Evolutionary conservation across 2,329 filamentous ascomycete species (phyloP).

Genomic region (Phyllachora maydis): DNA sequence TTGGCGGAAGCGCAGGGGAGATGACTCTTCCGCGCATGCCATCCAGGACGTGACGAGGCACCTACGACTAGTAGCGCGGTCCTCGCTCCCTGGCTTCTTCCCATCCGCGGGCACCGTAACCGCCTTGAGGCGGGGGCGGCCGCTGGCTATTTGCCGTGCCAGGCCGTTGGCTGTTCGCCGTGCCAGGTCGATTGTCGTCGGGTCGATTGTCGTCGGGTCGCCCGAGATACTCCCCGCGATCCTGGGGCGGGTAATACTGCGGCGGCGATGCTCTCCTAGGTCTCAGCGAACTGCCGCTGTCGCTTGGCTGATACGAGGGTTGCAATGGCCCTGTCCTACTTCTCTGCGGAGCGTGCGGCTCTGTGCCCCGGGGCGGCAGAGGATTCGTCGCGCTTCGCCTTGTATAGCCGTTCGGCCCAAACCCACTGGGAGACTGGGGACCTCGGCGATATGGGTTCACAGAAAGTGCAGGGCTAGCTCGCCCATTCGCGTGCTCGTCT

Average conservation of each 20-base stretch:
- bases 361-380: slow-evolving; percentile 6
- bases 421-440: slow-evolving; percentile 6
- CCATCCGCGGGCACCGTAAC: slow-evolving; percentile 7
- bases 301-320: slow-evolving; percentile 5
- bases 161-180: slow-evolving; percentile 3
- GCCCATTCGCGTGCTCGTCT: slow-evolving; percentile 6
- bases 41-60: too few relatives aligned
- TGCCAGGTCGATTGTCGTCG: slow-evolving; percentile 2
- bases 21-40: too few relatives aligned
- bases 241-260: slow-evolving; percentile 1
- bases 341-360: slow-evolving; percentile 9
- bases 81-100: slow-evolving; percentile 7
- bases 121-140: slow-evolving; percentile 2
- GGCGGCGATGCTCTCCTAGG: slow-evolving; percentile 1
- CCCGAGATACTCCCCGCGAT: slow-evolving; percentile 1
- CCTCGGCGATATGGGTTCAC: slow-evolving; percentile 6
- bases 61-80: too few relatives aligned
- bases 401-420: slow-evolving; percentile 6
- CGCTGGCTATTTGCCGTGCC: slow-evolving; percentile 3
- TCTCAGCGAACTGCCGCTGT: slow-evolving; percentile 5
- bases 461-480: slow-evolving; percentile 12
- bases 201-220: slow-evolving; percentile 3
- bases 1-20: too few relatives aligned
- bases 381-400: slow-evolving; percentile 10
- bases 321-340: slow-evolving; percentile 13